Evolutionary conservation across 2,329 filamentous ascomycete genomes (phyloP).

Genomic region (Colletotrichum sp.): DNA sequence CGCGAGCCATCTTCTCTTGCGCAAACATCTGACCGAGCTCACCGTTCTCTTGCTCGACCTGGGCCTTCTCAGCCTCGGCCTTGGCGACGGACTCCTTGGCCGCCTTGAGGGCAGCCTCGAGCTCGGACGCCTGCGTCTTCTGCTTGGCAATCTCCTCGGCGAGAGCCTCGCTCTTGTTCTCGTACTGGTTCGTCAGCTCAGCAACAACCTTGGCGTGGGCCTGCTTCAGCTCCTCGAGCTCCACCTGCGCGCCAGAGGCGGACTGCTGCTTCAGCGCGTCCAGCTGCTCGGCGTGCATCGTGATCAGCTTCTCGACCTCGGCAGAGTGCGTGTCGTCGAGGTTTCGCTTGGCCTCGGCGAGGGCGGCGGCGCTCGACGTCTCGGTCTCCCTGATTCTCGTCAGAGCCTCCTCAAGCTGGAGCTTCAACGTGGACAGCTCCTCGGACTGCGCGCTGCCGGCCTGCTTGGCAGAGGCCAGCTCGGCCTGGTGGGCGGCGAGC

Average conservation of each 20-base stretch:
- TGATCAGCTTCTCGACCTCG: slow-evolving; percentile 53
- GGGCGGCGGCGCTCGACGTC: slow-evolving; percentile 45
- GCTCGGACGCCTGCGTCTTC: slow-evolving; percentile 31
- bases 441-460: slow-evolving; percentile 37
- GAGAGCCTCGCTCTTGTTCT: slow-evolving; percentile 32
- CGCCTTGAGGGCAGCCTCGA: slow-evolving; percentile 38
- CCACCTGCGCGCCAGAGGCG: slow-evolving; percentile 38
- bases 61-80: slow-evolving; percentile 41
- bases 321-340: slow-evolving; percentile 50
- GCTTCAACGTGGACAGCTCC: slow-evolving; percentile 40
- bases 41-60: slow-evolving; percentile 52
- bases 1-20: slow-evolving; percentile 64
- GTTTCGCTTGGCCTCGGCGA: slow-evolving; percentile 50
- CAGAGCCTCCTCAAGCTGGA: slow-evolving; percentile 35
- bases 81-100: slow-evolving; percentile 35
- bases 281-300: slow-evolving; percentile 45
- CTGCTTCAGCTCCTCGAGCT: slow-evolving; percentile 48
- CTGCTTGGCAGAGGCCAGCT: slow-evolving; percentile 35
- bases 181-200: slow-evolving; percentile 45
- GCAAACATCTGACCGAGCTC: slow-evolving; percentile 59
- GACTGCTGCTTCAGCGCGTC: slow-evolving; percentile 45
- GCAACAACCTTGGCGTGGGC: slow-evolving; percentile 43
- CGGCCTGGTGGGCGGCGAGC: slow-evolving; percentile 34
- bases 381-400: slow-evolving; percentile 40
- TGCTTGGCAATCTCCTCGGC: slow-evolving; percentile 34